These are phyloP conservation scores for Capsella rubella DNA, from an alignment of 441 rosid genomes.

Conservation along the genomic window DNA sequence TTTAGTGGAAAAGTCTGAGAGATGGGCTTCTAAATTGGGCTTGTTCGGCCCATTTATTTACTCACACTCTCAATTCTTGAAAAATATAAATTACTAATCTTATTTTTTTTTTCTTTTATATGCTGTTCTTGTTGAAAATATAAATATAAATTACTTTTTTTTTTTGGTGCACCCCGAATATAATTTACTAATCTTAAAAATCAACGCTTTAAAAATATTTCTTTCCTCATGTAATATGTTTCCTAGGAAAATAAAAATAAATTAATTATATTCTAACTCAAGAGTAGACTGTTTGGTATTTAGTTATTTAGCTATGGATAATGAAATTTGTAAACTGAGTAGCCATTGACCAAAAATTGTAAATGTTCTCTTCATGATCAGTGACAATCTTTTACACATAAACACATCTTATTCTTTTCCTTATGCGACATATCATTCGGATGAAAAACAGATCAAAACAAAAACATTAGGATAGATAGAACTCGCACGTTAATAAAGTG, in stretches of 20 bases:
- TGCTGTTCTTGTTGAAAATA: not conserved
- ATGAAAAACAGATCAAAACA: not conserved
- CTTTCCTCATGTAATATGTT: not conserved
- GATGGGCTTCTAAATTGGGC: not conserved
- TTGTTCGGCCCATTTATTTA: not conserved
- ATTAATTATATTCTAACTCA: not conserved
- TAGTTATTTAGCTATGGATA: too few species aligned
- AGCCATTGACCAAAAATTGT: not conserved
- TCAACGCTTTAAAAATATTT: not conserved
- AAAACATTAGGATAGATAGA: slow-evolving; percentile 1
- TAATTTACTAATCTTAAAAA: not conserved
- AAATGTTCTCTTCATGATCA: not conserved
- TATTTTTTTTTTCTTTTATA: too few species aligned
- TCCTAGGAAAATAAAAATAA: not conserved
- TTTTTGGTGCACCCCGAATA: too few species aligned
- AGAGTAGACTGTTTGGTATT: too few species aligned
- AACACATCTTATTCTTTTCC: slow-evolving; percentile 22
- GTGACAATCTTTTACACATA: slow-evolving; percentile 24
- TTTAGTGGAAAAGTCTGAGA: not conserved
- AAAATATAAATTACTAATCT: too few species aligned
- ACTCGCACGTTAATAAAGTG: slow-evolving; percentile 32
- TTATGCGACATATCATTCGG: slow-evolving; percentile 25
- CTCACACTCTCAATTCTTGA: not conserved
- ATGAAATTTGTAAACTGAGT: too few species aligned
- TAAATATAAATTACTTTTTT: too few species aligned